phyloP scores from a whole-genome alignment of 371 early-diverging fungal genomes.

The Mucor indicus region DNA sequence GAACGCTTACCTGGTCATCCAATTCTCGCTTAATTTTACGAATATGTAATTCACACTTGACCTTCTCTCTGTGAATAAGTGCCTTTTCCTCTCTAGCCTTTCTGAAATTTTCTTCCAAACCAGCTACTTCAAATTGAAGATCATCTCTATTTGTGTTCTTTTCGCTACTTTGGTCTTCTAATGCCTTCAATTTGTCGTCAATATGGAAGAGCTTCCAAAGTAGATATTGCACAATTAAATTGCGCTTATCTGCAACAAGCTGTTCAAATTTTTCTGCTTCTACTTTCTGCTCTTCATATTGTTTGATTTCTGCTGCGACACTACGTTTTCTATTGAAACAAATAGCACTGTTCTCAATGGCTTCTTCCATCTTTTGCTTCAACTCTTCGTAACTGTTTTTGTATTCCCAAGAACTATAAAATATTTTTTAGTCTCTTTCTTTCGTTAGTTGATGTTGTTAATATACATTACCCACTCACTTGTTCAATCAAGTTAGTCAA shows the following conservation, averaged over 20 bases:
- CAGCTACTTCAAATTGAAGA: conserved; percentile 29
- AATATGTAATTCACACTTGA: conserved; percentile 67
- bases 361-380: conserved; percentile 79
- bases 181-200: conserved; percentile 53
- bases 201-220: conserved; percentile 91
- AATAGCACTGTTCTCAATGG: conserved; percentile 84
- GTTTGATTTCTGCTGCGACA: conserved; percentile 86
- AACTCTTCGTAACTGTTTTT: conserved; percentile 87
- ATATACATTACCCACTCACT: conserved; percentile 75
- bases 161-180: conserved; percentile 43
- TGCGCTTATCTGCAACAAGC: conserved; percentile 55
- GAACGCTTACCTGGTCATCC: conserved; percentile 48
- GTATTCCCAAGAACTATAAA: conserved; percentile 75
- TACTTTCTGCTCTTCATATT: conserved; percentile 85
- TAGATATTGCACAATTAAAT: conserved; percentile 63
- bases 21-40: conserved; percentile 63
- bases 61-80: conserved; percentile 69
- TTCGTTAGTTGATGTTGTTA: background rate
- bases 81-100: conserved; percentile 72
- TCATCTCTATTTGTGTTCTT: conserved; percentile 34
- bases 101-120: conserved; percentile 55
- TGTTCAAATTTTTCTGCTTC: conserved; percentile 85
- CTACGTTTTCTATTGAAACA: conserved; percentile 88
- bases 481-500: conserved; percentile 94
- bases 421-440: background rate